These are phyloP conservation scores for Salix suchowensis DNA, from an alignment of 345 rosid genomes.

Conservation along the genomic window DNA sequence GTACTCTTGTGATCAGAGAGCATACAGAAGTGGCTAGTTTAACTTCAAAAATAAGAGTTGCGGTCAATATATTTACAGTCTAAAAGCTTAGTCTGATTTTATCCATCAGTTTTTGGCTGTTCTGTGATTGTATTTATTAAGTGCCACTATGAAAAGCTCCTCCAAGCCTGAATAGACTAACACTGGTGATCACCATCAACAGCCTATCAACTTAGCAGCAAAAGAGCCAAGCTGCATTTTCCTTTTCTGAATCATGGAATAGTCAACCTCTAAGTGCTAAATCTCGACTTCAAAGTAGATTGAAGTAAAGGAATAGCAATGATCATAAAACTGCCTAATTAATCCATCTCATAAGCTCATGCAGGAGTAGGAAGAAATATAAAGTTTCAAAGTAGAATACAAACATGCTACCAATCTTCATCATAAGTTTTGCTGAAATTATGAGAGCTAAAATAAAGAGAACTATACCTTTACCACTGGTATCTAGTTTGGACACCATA, in stretches of 20 bases:
- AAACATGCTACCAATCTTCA: not conserved
- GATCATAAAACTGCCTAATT: not conserved
- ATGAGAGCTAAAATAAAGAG: not conserved
- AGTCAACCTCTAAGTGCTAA: not conserved
- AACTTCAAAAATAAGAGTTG: too few relatives aligned
- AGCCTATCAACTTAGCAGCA: not conserved
- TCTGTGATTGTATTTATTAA: not conserved
- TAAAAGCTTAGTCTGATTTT: too few relatives aligned
- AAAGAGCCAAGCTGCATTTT: not conserved
- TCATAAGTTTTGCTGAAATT: not conserved
- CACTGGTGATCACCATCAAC: not conserved
- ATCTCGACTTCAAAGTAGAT: not conserved
- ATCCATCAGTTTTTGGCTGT: too few relatives aligned
- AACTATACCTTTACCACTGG: constrained; percentile 42
- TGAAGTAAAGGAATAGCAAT: too few relatives aligned
- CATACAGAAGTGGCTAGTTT: too few relatives aligned
- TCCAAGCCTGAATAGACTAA: not conserved
- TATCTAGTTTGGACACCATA: constrained; percentile 55
- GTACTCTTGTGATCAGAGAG: too few relatives aligned
- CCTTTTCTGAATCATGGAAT: not conserved
- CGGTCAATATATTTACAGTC: not conserved
- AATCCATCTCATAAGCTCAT: not conserved
- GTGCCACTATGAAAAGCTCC: not conserved
- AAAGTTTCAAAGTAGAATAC: not conserved
- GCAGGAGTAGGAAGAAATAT: too few relatives aligned